Base-by-base conservation (phyloP, 345 rosid species). In the Gossypium stocksii region DNA sequence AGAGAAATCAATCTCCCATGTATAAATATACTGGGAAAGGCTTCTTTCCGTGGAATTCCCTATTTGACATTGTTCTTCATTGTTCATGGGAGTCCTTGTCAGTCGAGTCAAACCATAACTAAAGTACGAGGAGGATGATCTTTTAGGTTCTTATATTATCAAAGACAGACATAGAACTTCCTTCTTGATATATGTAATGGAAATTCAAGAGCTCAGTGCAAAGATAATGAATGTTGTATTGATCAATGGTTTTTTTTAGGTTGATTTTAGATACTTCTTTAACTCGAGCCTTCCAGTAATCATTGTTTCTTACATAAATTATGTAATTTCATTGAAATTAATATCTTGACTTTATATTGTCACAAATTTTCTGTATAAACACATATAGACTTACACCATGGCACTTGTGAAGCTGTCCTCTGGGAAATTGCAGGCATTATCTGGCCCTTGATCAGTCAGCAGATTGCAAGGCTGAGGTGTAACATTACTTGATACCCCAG, bases 401-500 rank as follows among this genome's bases (percentile, higher is more conserved):
- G 88, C 91, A 66, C 89, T 86, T 0, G 95, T 87, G 41, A 91
- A 79, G 45, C 76, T 83, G 14, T 83, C 79, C 34, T 83, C 86
- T 0, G 97, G 98, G 72, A 92, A 94, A 1, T 82, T 43, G 68
- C 98, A 94, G 56, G 75, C 54, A 44, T 76, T 52, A 73, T 82
- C 75, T 46, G 89, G 72, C 66, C 75, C 86, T 76, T 84, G 82
- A 69, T 85, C 81, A 4, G 83, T 77, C 81, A 92, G 83, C 53
- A 78, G 9, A 49, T 71, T 61, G 71, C 98, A 92, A 1, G 98
- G 89, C 63, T 22, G 66, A 2, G 97, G 98, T 19, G 83, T 81
- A 63, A 92, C 98, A 0, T 77, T 49, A 62, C 91, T 92, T 0
- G 93, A 78, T 64, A 83, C 76, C 70, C 97, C 98, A 0, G 76